These are phyloP conservation scores for Ramalina intermedia DNA, from an alignment of 495 filamentous ascomycete genomes.

Conservation along the genomic window DNA sequence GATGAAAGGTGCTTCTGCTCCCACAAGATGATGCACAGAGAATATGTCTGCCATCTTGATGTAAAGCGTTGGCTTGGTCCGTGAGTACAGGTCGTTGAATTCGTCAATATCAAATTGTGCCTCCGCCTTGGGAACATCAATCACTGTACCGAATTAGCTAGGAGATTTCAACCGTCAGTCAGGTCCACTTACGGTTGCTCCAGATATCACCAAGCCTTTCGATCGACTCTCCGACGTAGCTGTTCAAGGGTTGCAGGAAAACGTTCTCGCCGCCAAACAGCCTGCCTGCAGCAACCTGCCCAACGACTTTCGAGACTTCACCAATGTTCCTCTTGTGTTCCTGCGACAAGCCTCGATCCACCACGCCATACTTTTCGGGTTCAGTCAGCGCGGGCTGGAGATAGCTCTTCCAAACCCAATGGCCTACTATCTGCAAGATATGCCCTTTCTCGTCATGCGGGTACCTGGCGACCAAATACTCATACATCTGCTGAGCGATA, in stretches of 20 bases:
- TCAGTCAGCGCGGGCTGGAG: conserved; percentile 75
- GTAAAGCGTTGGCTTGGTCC: conserved; percentile 90
- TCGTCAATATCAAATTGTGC: conserved; percentile 94
- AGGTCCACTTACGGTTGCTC: conserved; percentile 37
- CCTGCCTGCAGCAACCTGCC: conserved; percentile 71
- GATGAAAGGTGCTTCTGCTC: conserved; percentile 58
- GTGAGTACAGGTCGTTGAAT: conserved; percentile 92
- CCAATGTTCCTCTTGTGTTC: conserved; percentile 86
- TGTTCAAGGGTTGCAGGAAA: conserved; percentile 87
- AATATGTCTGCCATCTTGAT: conserved; percentile 98
- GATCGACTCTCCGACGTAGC: conserved; percentile 73
- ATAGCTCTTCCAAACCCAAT: conserved; percentile 90
- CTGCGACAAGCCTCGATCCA: conserved; percentile 74
- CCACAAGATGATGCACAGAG: conserved; percentile 80
- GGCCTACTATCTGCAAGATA: conserved; percentile 68
- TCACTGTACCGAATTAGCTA: conserved; percentile 35
- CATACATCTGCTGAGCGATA: conserved; percentile 74
- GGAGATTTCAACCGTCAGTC: background rate
- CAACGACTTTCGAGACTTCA: conserved; percentile 80
- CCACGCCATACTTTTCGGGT: conserved; percentile 78
- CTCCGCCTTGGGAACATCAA: conserved; percentile 73
- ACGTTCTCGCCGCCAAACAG: conserved; percentile 89
- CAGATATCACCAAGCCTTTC: conserved; percentile 66
- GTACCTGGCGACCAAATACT: conserved; percentile 60
- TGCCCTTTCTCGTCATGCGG: conserved; percentile 61